Evolutionary conservation across 1,284 basidiomycete genomes (phyloP), one percentile per base, ranked within the genome.

Genomic region (Rhodotorula sp.): DNA sequence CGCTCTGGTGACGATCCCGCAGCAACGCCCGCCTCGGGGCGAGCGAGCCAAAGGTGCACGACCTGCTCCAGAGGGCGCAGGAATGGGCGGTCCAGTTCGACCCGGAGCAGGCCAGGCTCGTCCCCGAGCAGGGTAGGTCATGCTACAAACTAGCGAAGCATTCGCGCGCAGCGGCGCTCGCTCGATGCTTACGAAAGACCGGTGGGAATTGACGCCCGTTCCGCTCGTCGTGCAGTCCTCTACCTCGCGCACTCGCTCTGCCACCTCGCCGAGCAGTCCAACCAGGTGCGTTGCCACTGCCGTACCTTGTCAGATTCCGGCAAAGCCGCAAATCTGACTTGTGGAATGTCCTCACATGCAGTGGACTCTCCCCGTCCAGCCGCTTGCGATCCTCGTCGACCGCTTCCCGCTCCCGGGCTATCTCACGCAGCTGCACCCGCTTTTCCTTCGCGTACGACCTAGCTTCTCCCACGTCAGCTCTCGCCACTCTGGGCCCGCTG

Each of bases 401-500:
- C 85, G 88, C 74, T 91, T 88, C 75, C 83, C 88, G 0, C 82
- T 84, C 41, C 81, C 82, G 0, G 85, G 86, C 4, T 84, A 87
- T 79, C 85, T 92, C 45, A 91, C 90, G 0, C 84, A 87, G 1
- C 82, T 91, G 16, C 91, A 91, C 77, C 83, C 87, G 2, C 81
- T 88, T 49, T 88, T 90, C 76, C 79, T 88, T 80, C 66, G 77
- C 65, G 82, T 79, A n/a, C 45, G 65, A 61, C 10, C 5, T 16
- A 7, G 13, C 42, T 44, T 46, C 23, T 45, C n/a, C 0, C 42
- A 10, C 42, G 12, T 54, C 34, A 3, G 19, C 23, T 61, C 34
- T 42, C 34, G 23, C 21, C 19, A 7, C 16, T 5, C 2, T 17
- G 14, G 42, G 13, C n/a, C n/a, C 25, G 34, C n/a, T 56, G 9